A percentile compares a stretch with the other conserved stretches of the same genome.
Conservation (phyloP, 345 rosid species). For the Pugionium dolabratum region DNA sequence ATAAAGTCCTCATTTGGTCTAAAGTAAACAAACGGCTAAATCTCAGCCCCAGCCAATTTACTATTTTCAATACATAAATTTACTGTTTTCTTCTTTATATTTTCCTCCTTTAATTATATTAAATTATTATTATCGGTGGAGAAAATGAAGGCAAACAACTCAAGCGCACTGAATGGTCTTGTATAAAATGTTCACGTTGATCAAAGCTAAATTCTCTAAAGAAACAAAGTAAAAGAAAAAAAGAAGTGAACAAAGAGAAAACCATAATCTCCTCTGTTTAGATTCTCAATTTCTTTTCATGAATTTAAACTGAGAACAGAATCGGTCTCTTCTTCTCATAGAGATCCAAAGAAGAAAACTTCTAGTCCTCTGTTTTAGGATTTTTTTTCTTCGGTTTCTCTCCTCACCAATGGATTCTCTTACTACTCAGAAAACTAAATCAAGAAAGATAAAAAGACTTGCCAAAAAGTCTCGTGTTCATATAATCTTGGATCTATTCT, state of each 20-base stretch:
- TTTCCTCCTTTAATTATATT: no score
- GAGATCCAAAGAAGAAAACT: not conserved
- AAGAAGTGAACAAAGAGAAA: conserved; percentile 21
- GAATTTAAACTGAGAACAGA: conserved; percentile 17
- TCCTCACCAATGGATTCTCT: conserved; percentile 61
- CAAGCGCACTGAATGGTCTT: conserved; percentile 15
- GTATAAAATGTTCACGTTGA: conserved; percentile 24
- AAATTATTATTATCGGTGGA: not conserved
- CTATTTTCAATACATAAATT: not conserved
- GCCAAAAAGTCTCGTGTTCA: conserved; percentile 48
- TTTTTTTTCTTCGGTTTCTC: not conserved
- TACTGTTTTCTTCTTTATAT: not conserved
- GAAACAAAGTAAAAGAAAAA: conserved; percentile 29
- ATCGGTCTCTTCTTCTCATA: conserved; percentile 14
- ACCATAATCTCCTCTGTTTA: conserved; percentile 21
- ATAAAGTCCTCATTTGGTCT: no score
- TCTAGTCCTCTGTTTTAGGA: no score
- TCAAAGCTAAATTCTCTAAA: conserved; percentile 33
- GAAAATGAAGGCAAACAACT: conserved; percentile 6
- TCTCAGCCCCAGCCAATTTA: no score
- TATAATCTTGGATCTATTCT: conserved; percentile 48
- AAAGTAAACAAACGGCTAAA: no score
- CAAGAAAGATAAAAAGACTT: conserved; percentile 52
- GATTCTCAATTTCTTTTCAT: conserved; percentile 32
- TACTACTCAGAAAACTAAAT: conserved; percentile 43